phyloP scores from a whole-genome alignment of 495 filamentous ascomycete species.

The Aspergillus nidulans region DNA sequence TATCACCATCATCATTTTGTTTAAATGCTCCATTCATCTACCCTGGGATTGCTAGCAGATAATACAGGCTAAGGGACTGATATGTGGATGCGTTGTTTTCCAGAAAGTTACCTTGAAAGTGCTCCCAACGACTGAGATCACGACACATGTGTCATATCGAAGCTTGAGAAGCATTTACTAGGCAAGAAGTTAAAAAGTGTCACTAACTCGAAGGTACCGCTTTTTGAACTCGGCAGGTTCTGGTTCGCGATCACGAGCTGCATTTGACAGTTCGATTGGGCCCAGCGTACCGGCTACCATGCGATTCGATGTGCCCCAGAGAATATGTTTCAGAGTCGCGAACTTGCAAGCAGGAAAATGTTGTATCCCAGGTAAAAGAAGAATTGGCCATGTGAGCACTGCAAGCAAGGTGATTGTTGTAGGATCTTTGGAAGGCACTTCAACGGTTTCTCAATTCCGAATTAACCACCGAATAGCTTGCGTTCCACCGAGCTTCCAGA shows the following conservation, averaged over 20 bases:
- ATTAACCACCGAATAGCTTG: background rate
- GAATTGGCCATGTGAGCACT: background rate
- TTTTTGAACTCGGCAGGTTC: constrained; percentile 13
- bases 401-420: background rate
- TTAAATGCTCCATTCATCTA: background rate
- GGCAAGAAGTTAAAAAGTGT: constrained; percentile 10
- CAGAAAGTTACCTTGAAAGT: background rate
- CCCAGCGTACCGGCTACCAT: background rate
- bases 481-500: background rate
- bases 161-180: constrained; percentile 2
- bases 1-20: constrained; percentile 3
- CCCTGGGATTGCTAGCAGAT: constrained; percentile 3
- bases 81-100: background rate
- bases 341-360: background rate
- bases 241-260: constrained; percentile 12
- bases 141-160: constrained; percentile 2
- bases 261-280: background rate
- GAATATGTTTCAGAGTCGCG: background rate
- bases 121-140: constrained; percentile 1
- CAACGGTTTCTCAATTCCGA: background rate
- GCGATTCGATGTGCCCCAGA: background rate
- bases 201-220: constrained; percentile 16
- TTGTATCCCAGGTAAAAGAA: no score
- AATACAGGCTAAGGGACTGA: background rate
- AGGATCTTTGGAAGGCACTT: background rate